Conservation (phyloP, 495 filamentous ascomycete genomes). For the Tetracladium marchalianum region DNA sequence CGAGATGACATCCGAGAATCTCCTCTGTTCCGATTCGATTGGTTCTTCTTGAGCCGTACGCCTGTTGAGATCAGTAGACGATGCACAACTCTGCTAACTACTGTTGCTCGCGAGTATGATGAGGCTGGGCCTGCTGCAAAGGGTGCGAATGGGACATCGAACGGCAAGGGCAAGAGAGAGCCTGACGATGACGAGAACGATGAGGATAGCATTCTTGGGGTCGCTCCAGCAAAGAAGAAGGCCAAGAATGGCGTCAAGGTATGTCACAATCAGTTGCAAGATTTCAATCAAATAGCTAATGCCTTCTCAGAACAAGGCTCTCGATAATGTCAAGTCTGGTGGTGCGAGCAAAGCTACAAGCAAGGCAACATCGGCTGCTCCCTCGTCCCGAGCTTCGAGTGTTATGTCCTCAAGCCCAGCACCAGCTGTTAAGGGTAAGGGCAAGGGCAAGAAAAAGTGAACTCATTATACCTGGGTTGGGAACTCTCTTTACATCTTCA, state of each 20-base stretch:
- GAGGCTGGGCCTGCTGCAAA: constrained; percentile 38
- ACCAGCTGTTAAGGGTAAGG: constrained; percentile 31
- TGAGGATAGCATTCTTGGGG: constrained; percentile 60
- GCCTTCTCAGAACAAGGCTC: constrained; percentile 44
- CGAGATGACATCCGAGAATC: constrained; percentile 89
- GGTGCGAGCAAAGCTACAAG: constrained; percentile 19
- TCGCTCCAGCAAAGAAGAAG: constrained; percentile 86
- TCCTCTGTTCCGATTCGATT: constrained; percentile 94
- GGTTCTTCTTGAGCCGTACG: constrained; percentile 95
- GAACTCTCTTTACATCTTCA: constrained; percentile 5
- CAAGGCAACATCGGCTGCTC: constrained; percentile 20
- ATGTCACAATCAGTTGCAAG: constrained; percentile 15
- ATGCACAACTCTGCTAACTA: constrained; percentile 89
- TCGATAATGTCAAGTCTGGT: constrained; percentile 49
- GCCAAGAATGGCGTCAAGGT: constrained; percentile 71
- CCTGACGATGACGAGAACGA: constrained; percentile 73
- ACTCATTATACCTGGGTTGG: constrained; percentile 5
- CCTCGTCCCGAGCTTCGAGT: constrained; percentile 32
- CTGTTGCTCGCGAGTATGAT: constrained; percentile 90
- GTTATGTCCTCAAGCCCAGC: constrained; percentile 43
- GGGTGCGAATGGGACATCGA: constrained; percentile 44
- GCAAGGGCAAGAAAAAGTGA: constrained; percentile 48
- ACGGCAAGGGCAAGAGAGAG: constrained; percentile 64
- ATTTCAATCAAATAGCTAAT: constrained; percentile 16
- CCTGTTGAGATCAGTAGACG: constrained; percentile 84